These are phyloP conservation scores for Aureobasidium musti DNA, from an alignment of 2,329 filamentous ascomycete genomes.

Conservation along the genomic window DNA sequence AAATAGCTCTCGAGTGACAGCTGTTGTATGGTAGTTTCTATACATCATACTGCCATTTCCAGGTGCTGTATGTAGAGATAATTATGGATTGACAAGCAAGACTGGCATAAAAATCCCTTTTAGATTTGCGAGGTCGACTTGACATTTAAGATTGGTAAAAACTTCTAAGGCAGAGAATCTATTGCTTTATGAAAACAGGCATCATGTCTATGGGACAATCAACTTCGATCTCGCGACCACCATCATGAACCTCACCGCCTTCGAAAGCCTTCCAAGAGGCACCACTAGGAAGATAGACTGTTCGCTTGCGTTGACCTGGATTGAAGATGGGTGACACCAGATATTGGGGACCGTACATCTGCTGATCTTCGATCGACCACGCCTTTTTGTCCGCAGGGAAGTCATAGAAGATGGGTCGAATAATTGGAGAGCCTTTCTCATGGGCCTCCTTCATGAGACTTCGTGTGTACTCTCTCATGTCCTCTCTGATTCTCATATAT, in stretches of 20 bases:
- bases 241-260: slow-evolving; percentile 41
- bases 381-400: slow-evolving; percentile 58
- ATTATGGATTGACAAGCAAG: background rate
- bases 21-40: background rate
- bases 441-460: slow-evolving; percentile 62
- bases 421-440: slow-evolving; percentile 61
- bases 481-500: slow-evolving; percentile 61
- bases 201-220: slow-evolving; percentile 51
- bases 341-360: slow-evolving; percentile 65
- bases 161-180: background rate
- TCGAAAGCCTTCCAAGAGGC: slow-evolving; percentile 50
- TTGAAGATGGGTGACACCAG: slow-evolving; percentile 59
- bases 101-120: too few species aligned
- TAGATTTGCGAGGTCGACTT: too few species aligned
- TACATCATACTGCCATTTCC: background rate
- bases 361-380: slow-evolving; percentile 63
- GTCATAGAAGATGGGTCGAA: slow-evolving; percentile 64
- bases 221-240: slow-evolving; percentile 47
- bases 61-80: background rate
- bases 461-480: slow-evolving; percentile 60
- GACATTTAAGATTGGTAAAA: too few species aligned
- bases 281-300: slow-evolving; percentile 57
- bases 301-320: slow-evolving; percentile 49
- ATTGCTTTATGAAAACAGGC: slow-evolving; percentile 48
- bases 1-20: background rate